Conservation (phyloP, 2,329 filamentous ascomycete species). For the Davidsoniella australis region DNA sequence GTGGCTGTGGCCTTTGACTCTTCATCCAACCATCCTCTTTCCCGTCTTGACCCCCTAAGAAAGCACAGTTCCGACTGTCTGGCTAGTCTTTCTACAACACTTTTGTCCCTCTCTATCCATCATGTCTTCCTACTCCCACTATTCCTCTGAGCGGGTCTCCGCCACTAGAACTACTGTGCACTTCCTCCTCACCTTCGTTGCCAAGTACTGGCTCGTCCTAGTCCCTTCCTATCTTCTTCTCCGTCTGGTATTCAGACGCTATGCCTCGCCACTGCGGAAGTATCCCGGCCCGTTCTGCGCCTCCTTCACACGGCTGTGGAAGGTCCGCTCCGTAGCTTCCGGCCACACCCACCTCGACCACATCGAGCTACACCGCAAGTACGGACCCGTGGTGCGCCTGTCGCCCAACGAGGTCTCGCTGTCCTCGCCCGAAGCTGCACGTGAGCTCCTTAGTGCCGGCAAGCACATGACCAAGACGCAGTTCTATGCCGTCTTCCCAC, state of each 20-base stretch:
- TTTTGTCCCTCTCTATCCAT: no score
- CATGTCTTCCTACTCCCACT: neutral
- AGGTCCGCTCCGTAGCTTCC: conserved; percentile 27
- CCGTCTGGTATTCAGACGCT: conserved; percentile 32
- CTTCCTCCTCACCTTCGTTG: conserved; percentile 15
- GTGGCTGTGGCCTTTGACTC: neutral
- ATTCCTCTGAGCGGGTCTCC: neutral
- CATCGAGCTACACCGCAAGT: conserved; percentile 30
- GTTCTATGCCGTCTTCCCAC: conserved; percentile 37
- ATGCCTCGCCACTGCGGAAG: conserved; percentile 40
- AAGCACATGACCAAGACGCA: conserved; percentile 36
- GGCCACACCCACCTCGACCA: conserved; percentile 32
- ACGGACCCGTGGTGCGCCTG: conserved; percentile 26
- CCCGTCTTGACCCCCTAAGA: neutral
- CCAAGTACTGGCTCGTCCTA: conserved; percentile 28
- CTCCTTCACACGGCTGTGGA: conserved; percentile 26
- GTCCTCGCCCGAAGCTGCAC: conserved; percentile 13
- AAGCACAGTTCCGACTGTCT: neutral
- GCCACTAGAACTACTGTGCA: neutral
- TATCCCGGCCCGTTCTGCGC: conserved; percentile 56
- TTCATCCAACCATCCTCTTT: neutral
- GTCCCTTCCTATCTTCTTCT: conserved; percentile 19
- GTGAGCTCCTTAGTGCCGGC: conserved; percentile 29
- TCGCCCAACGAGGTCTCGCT: conserved; percentile 13
- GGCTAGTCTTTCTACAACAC: neutral